Percentiles rank a stretch among this genome's conserved stretches.
These are phyloP conservation scores for Arabidopsis arenosa DNA, from an alignment of 345 rosid genomes.

Conservation along the genomic window DNA sequence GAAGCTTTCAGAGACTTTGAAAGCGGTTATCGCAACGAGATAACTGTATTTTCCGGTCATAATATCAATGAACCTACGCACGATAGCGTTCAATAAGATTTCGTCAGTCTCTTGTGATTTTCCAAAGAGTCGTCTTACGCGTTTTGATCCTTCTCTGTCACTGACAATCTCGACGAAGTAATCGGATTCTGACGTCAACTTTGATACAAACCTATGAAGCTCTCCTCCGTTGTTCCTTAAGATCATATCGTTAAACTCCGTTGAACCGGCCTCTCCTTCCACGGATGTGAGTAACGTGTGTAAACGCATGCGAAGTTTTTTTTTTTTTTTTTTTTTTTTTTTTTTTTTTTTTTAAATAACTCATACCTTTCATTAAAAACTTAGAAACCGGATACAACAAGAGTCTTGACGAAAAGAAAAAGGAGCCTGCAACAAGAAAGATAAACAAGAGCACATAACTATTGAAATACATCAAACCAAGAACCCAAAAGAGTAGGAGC, in stretches of 20 bases:
- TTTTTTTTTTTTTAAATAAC: no score
- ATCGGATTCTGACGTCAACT: not conserved
- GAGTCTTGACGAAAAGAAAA: no score
- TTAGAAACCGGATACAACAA: no score
- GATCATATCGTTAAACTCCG: not conserved
- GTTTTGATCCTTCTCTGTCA: conserved; percentile 1
- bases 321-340: no score
- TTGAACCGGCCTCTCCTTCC: not conserved
- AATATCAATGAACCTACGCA: not conserved
- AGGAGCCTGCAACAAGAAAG: no score
- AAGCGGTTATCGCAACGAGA: not conserved
- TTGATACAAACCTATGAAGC: not conserved
- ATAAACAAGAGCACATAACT: no score
- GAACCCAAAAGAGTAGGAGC: no score
- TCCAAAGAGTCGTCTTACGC: not conserved
- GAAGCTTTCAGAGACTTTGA: not conserved
- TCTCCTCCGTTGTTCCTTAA: not conserved
- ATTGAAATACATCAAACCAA: no score
- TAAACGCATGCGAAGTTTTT: not conserved
- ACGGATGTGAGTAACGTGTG: not conserved
- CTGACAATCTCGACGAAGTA: not conserved
- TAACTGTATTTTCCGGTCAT: conserved; percentile 4
- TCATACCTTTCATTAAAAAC: no score
- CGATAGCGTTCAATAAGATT: conserved; percentile 7
- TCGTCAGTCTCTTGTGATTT: conserved; percentile 1